Evolutionary conservation across 2,329 filamentous ascomycete species (phyloP), one percentile per base, ranked within the genome.

Genomic region (Fusarium albosuccineum): DNA sequence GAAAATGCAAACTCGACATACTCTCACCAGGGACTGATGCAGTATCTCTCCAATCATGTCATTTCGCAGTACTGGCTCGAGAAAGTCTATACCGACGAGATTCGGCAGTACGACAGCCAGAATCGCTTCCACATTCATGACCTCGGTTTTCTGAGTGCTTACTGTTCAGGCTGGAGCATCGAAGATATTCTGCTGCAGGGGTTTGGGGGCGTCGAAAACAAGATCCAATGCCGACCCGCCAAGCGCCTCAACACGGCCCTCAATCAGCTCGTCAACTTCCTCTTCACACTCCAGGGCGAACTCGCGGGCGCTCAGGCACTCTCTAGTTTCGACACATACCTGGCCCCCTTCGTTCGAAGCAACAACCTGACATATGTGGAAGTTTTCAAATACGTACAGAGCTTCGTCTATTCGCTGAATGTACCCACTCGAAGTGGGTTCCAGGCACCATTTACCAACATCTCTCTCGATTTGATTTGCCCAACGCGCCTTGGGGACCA

Each of bases 1-100:
- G 70, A 72, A 13, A 72, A 72, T 29, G 70, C 70, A 26, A 72
- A 72, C 34, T 72, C 70, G 6, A 72, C 70, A 8, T 72, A 72
- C 46, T 72, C 70, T 0, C 68, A 72, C 40, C 70, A 72, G 36
- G 68, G 70, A 0, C 59, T 72, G 9, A 73, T 72, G 68, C 70
- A 72, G 39, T 72, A 73, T 41, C 59, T 72, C 16, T 73, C 70
- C 4, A 72, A 70, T 3, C 70, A 73, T 2, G 53, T 72, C 39
- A 72, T 72, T 7, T 64, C 70, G 0, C 68, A 72, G 13, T 72
- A 72, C 26, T 72, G 70, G 70, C 48, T 72, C 2, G 68, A 71
- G 9, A 73, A 70, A 16, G 30, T 72, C 9, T 72, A 72, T 27
- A 71, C 68, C 9, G 16, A 60, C 1, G 68, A 71, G 16, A 66